Evolutionary conservation across 2,329 filamentous ascomycete genomes (phyloP).

Genomic region (Phyllosticta capitalensis): DNA sequence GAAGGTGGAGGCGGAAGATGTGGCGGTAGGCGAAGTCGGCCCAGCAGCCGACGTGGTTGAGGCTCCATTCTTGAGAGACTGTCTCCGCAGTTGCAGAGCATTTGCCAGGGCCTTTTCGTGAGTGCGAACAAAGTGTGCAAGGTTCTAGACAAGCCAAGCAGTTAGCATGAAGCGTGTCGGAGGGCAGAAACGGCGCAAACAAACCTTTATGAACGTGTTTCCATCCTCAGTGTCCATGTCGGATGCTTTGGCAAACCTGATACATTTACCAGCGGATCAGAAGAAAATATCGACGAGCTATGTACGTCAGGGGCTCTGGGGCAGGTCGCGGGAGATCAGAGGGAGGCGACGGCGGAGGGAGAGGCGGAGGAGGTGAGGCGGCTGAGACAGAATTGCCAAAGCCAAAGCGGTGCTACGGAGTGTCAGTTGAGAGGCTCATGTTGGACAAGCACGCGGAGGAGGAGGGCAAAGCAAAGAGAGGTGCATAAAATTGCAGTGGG

Average conservation of each 20-base stretch:
- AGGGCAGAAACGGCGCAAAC: conserved; percentile 12
- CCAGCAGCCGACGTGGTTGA: conserved; percentile 37
- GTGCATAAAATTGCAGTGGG: conserved; percentile 7
- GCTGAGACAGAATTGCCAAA: conserved; percentile 8
- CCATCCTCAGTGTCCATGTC: conserved; percentile 82
- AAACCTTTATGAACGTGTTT: conserved; percentile 78
- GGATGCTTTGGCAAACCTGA: neutral
- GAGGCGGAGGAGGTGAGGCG: neutral
- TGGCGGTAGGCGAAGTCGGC: conserved; percentile 45
- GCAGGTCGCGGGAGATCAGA: neutral
- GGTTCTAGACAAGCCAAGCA: conserved; percentile 51
- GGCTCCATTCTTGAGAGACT: conserved; percentile 58
- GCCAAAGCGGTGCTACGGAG: conserved; percentile 4
- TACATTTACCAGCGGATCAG: conserved; percentile 6
- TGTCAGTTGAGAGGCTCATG: conserved; percentile 8
- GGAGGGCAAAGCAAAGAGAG: conserved; percentile 5
- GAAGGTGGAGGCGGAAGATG: conserved; percentile 61
- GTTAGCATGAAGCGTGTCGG: neutral
- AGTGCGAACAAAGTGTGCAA: conserved; percentile 90
- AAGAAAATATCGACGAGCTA: conserved; percentile 6
- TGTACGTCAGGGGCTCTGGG: conserved; percentile 2
- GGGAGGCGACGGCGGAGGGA: neutral
- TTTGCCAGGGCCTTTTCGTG: conserved; percentile 97
- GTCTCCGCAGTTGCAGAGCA: conserved; percentile 76
- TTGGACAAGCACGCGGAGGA: conserved; percentile 7